These are phyloP conservation scores for Papiliotrema terrestris DNA, from an alignment of 1,284 basidiomycete genomes.

Conservation along the genomic window DNA sequence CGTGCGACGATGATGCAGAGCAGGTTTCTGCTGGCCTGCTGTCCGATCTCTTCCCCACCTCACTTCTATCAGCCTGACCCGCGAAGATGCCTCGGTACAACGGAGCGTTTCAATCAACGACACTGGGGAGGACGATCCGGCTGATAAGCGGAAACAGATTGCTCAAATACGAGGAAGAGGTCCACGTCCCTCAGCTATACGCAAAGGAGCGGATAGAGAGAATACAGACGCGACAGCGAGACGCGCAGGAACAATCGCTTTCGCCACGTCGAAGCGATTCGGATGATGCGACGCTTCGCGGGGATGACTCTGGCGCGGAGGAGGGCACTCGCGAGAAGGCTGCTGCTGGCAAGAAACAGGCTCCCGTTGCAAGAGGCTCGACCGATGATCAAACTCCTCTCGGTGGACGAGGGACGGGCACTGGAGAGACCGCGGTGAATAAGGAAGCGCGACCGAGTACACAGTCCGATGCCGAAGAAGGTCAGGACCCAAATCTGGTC, in stretches of 20 bases:
- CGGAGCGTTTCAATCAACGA: slow-evolving; percentile 12
- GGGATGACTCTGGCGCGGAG: too few species aligned
- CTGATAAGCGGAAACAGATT: slow-evolving; percentile 3
- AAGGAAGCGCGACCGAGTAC: background rate
- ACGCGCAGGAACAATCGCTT: too few species aligned
- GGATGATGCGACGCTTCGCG: too few species aligned
- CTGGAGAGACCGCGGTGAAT: background rate
- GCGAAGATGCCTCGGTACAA: slow-evolving; percentile 7
- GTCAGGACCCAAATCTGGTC: slow-evolving; percentile 1
- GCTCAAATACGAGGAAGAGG: slow-evolving; percentile 14
- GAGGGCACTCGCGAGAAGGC: too few species aligned
- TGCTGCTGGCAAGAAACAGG: too few species aligned
- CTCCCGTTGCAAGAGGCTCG: too few species aligned
- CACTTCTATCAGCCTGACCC: too few species aligned
- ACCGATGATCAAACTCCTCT: too few species aligned
- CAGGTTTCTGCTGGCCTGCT: too few species aligned
- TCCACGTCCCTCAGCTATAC: slow-evolving; percentile 10
- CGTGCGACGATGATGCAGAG: too few species aligned
- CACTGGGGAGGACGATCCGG: slow-evolving; percentile 7
- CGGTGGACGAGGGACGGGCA: background rate
- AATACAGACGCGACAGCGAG: background rate
- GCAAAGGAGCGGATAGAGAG: background rate
- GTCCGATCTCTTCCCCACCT: too few species aligned
- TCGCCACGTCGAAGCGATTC: background rate
- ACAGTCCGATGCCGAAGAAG: background rate